Percentiles rank a stretch among this genome's conserved stretches.
Evolutionary conservation across 2,329 filamentous ascomycete species (phyloP).

Genomic region (Dothidotthia symphoricarpi): DNA sequence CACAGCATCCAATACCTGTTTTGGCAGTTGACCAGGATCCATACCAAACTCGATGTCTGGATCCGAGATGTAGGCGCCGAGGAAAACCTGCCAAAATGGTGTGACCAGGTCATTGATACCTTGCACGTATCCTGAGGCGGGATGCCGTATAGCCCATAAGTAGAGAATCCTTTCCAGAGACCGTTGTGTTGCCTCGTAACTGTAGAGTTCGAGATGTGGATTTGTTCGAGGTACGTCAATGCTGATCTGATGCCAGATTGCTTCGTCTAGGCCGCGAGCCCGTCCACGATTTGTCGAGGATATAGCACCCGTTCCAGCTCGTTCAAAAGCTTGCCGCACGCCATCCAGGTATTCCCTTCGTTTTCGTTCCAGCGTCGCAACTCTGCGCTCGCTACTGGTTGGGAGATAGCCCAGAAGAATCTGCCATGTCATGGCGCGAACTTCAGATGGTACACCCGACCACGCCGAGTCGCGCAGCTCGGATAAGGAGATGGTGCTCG

Average conservation of each 20-base stretch:
- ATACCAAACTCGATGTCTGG: constrained; percentile 88
- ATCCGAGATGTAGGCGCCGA: constrained; percentile 93
- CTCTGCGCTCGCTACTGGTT: constrained; percentile 90
- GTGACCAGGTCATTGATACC: constrained; percentile 98
- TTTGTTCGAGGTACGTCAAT: constrained; percentile 97
- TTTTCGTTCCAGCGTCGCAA: constrained; percentile 87
- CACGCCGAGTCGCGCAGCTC: constrained; percentile 85
- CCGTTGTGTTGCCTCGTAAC: constrained; percentile 92
- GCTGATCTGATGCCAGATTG: constrained; percentile 99
- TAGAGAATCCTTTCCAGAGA: constrained; percentile 94
- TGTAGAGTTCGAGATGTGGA: constrained; percentile 90
- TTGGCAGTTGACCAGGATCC: constrained; percentile 92
- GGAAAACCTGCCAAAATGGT: constrained; percentile 96
- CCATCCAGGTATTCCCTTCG: constrained; percentile 95
- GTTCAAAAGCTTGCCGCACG: constrained; percentile 66
- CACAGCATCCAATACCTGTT: constrained; percentile 87
- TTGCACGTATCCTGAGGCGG: constrained; percentile 95
- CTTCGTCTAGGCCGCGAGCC: constrained; percentile 82
- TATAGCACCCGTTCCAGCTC: constrained; percentile 47
- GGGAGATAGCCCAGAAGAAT: constrained; percentile 91
- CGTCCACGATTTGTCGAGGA: constrained; percentile 55
- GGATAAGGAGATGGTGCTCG: constrained; percentile 80
- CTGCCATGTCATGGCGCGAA: constrained; percentile 99
- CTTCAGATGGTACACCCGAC: constrained; percentile 92
- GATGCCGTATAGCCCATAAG: constrained; percentile 95